phyloP scores from a whole-genome alignment of 768 basidiomycete species.

The Trametes maxima region DNA sequence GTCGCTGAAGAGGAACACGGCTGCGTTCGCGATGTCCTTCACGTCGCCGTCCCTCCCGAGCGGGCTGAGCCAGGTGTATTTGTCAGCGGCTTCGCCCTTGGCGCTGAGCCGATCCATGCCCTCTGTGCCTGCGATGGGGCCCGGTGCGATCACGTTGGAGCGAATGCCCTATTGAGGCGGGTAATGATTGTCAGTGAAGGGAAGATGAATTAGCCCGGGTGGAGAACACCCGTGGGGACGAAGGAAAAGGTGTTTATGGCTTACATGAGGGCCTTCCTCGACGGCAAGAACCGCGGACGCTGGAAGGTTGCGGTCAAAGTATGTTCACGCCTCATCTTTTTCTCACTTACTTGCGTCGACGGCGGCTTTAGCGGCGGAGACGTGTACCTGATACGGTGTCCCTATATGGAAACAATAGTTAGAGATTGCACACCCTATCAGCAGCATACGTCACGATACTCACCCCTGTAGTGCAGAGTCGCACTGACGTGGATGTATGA shows the following conservation, averaged over 20 bases:
- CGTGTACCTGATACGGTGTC: constrained; percentile 87
- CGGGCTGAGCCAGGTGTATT: constrained; percentile 31
- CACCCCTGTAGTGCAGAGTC: constrained; percentile 83
- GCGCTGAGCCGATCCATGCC: constrained; percentile 61
- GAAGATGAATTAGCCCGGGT: background rate
- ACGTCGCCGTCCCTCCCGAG: constrained; percentile 59
- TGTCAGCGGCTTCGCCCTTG: constrained; percentile 13
- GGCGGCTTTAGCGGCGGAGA: constrained; percentile 93
- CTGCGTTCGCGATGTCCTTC: constrained; percentile 68
- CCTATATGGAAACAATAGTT: constrained; percentile 41
- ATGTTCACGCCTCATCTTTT: background rate
- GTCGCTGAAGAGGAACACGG: constrained; percentile 81
- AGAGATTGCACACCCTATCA: constrained; percentile 7
- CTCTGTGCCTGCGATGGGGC: constrained; percentile 81
- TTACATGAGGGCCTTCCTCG: constrained; percentile 83
- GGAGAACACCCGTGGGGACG: background rate
- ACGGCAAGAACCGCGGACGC: constrained; percentile 83
- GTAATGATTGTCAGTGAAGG: background rate
- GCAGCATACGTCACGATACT: constrained; percentile 19
- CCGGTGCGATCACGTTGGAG: constrained; percentile 84
- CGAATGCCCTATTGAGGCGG: constrained; percentile 63
- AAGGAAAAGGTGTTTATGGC: constrained; percentile 9
- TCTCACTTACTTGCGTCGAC: constrained; percentile 66
- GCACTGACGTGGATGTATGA: constrained; percentile 90
- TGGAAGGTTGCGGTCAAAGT: constrained; percentile 12